Base-by-base conservation (phyloP, 2,329 filamentous ascomycete species). In the Sordariomycetes sp. region DNA sequence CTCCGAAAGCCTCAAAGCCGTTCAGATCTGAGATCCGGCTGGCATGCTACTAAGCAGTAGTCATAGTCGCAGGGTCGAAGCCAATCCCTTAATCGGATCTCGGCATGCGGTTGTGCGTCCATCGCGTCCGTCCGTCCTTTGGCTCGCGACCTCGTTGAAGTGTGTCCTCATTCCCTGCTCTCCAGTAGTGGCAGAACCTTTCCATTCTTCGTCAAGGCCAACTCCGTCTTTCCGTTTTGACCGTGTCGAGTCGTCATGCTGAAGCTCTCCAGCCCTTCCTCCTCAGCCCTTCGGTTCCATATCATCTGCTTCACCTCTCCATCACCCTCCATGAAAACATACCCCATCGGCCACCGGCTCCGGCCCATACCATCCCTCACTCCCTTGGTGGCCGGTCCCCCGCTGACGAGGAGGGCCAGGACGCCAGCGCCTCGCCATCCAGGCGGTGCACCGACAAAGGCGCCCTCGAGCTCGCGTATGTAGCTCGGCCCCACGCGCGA, bases 391-490 rank as follows among this genome's bases (percentile, higher is more conserved):
- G 86, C 82, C 34, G 76, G 66, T 40, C 70, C 66, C 42, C 79
- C 75, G 4, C 76, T 72, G 17, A 83, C 80, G 35, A 95, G 57
- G 12, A 94, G 49, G 0, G 77, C 88, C 21, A 94, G 53, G 6
- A 83, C 76, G 11, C 71, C 68, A 2, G 64, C 53, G 0, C 71
- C 74, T 34, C 76, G 66, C 83, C 84, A 94, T 1, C 79, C 81
- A 0, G 70, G 61, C 2, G 86, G 87, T 6, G 84, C 82, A 10
- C 77, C 79, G 2, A 69, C 68, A 48, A 92, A 82, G 0, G 86
- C 75, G 4, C 90, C 90, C 50, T 86, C 83, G 4, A 90, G 68
- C 58, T 90, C 84, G n/a, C 84, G 72, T 8, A 86, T 59, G 30
- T 76, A 61, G 21, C 67, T 59, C 1, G 84, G 83, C 0, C 73